Percentiles rank a stretch among this genome's conserved stretches.
Evolutionary conservation across 805 yeast genomes (phyloP).

Genomic region (Pichia exigua): DNA sequence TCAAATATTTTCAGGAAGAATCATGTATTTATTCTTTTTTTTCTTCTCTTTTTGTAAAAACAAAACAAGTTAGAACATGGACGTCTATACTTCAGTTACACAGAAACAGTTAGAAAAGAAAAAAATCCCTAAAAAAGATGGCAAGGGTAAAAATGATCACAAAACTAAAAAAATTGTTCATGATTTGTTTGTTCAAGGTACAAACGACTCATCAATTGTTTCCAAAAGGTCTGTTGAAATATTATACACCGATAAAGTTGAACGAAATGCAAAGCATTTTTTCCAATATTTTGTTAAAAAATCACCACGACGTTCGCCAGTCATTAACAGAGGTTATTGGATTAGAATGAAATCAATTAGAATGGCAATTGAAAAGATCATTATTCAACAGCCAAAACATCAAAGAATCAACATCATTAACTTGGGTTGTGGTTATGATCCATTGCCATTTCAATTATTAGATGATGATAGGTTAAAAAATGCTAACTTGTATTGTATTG

Average conservation of each 20-base stretch:
- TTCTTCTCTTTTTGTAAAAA: not conserved
- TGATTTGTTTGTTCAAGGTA: slow-evolving; percentile 72
- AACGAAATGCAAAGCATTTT: slow-evolving; percentile 27
- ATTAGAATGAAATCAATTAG: slow-evolving; percentile 65
- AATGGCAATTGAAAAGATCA: slow-evolving; percentile 41
- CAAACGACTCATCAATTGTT: slow-evolving; percentile 76
- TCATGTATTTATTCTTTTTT: not conserved
- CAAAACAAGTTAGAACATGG: not conserved
- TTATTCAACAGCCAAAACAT: slow-evolving; percentile 19
- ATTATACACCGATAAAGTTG: slow-evolving; percentile 35
- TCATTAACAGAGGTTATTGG: slow-evolving; percentile 81
- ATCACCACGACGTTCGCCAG: slow-evolving; percentile 64
- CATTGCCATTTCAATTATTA: slow-evolving; percentile 46
- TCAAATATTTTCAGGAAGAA: not conserved
- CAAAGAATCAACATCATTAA: slow-evolving; percentile 40
- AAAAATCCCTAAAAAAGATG: slow-evolving; percentile 32
- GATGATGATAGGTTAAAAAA: slow-evolving; percentile 16
- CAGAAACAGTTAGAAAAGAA: slow-evolving; percentile 5
- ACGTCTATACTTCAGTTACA: slow-evolving; percentile 5
- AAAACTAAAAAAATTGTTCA: slow-evolving; percentile 39
- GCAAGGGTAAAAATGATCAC: not conserved
- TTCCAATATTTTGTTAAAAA: slow-evolving; percentile 62
- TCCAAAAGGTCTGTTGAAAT: slow-evolving; percentile 75
- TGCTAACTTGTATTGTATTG: slow-evolving; percentile 42
- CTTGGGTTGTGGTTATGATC: slow-evolving; percentile 75